Conservation (phyloP, 1,139 yeast species). For the Debaryomyces singareniensis region DNA sequence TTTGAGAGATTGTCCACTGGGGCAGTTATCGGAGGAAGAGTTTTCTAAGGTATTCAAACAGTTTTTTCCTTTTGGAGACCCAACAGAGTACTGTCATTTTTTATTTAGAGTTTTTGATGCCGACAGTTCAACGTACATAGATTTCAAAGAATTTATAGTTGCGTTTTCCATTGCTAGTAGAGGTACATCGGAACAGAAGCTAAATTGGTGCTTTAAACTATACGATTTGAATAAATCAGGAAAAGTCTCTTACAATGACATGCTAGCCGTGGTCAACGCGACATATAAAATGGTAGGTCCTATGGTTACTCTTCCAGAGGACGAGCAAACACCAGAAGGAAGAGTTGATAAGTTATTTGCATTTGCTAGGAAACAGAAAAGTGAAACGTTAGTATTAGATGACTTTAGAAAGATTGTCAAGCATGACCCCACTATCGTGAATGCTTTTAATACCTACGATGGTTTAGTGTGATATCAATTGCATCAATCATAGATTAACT, state of each 20-base stretch:
- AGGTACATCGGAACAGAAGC: conserved; percentile 81
- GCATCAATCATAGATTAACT: too few relatives aligned
- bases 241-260: conserved; percentile 64
- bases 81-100: conserved; percentile 82
- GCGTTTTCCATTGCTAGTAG: conserved; percentile 86
- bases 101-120: conserved; percentile 86
- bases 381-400: conserved; percentile 58
- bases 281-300: conserved; percentile 95
- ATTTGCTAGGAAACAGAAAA: conserved; percentile 63
- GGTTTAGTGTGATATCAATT: conserved; percentile 51
- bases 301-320: conserved; percentile 88
- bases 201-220: conserved; percentile 80
- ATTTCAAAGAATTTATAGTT: conserved; percentile 86
- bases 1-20: conserved; percentile 87
- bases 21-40: conserved; percentile 81
- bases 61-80: conserved; percentile 98
- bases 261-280: conserved; percentile 72
- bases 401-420: conserved; percentile 82
- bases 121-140: conserved; percentile 75
- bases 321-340: conserved; percentile 86
- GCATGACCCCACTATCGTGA: conserved; percentile 73
- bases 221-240: conserved; percentile 84
- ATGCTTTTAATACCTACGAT: conserved; percentile 75
- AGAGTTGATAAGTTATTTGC: conserved; percentile 78
- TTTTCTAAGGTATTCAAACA: conserved; percentile 90